Base-by-base conservation (phyloP, 1,139 yeast species). In the Kazachstania sp. region DNA sequence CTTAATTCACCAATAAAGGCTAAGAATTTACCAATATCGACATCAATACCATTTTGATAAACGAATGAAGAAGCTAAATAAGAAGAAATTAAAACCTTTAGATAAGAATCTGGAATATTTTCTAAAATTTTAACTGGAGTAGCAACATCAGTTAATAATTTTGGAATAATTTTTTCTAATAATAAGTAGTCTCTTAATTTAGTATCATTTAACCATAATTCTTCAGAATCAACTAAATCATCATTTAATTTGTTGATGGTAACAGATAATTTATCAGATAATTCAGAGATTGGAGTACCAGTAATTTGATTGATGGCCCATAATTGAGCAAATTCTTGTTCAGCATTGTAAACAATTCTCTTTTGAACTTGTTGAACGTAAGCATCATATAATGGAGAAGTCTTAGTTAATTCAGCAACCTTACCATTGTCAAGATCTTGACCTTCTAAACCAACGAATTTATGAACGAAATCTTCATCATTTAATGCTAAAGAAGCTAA, bases 401-500 rank as follows among this genome's bases (percentile, higher is more conserved):
- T 45, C 29, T 28, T 18, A 5, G 28, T 19, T 28, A 34, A 30
- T 12, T 18, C 18, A 29, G 34, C 36, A 18, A 29, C 35, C 5
- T 39, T 32, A 15, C 30, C 41, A n/a, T 11, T 23, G 39, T 60
- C 60, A 4, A 43, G 32, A 41, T 57, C 55, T 12, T 51, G 49
- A 41, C 57, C 55, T 26, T 53, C 49, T 36, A 63, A 58, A 8
- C 77, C 75, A 37, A 78, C 71, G 40, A 66, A 65, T 41, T 73
- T 63, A 51, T 77, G 74, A 49, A 85, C 80, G 72, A 90, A 92
- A 41, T 82, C 88, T 48, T 77, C 78, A 67, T 92, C 98, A 60
- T 83, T 90, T 65, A 92, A 83, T 2, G 96, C 85, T 54, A 92
- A 78, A 4, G 98, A 92, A 13, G 97, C 96, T 60, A 92, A 77